Conservation (phyloP, 2,329 filamentous ascomycete species). For the Bipolaris gigantea region DNA sequence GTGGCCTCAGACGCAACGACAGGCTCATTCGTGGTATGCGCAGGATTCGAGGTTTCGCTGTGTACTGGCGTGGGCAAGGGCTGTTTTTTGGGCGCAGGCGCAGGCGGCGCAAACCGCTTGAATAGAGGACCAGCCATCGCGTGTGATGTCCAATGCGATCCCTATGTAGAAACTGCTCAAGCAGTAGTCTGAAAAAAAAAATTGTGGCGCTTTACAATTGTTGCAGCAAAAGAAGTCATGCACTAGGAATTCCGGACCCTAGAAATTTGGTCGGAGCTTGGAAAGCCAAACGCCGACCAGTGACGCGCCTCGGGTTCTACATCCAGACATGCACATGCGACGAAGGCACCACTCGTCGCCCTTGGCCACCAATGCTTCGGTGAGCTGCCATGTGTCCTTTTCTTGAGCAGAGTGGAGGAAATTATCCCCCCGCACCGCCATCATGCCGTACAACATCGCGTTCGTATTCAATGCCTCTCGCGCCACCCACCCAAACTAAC, state of each 20-base stretch:
- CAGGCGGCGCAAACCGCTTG: slow-evolving; percentile 51
- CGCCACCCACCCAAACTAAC: slow-evolving; percentile 12
- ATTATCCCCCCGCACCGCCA: slow-evolving; percentile 23
- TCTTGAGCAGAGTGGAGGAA: slow-evolving; percentile 18
- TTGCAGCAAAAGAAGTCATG: not conserved
- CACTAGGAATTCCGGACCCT: slow-evolving; percentile 22
- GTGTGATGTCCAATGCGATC: not conserved
- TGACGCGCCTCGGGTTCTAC: slow-evolving; percentile 20
- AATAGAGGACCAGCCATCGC: slow-evolving; percentile 53
- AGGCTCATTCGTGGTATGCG: not conserved
- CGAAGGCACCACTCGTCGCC: not conserved
- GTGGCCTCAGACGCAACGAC: slow-evolving; percentile 1
- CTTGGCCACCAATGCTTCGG: slow-evolving; percentile 5
- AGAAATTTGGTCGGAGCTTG: slow-evolving; percentile 34
- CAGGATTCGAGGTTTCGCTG: slow-evolving; percentile 2
- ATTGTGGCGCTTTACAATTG: slow-evolving; percentile 5
- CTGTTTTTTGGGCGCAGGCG: slow-evolving; percentile 9
- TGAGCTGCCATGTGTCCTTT: slow-evolving; percentile 29
- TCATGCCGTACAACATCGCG: slow-evolving; percentile 73
- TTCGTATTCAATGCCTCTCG: slow-evolving; percentile 43
- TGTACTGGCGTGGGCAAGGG: slow-evolving; percentile 1
- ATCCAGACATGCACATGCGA: slow-evolving; percentile 1
- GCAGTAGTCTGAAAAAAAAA: not conserved
- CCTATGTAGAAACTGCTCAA: not conserved
- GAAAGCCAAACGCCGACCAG: slow-evolving; percentile 27